Percentiles rank a stretch among this genome's conserved stretches.
These are phyloP conservation scores for Terfezia boudieri DNA, from an alignment of 495 filamentous ascomycete species.

Conservation along the genomic window DNA sequence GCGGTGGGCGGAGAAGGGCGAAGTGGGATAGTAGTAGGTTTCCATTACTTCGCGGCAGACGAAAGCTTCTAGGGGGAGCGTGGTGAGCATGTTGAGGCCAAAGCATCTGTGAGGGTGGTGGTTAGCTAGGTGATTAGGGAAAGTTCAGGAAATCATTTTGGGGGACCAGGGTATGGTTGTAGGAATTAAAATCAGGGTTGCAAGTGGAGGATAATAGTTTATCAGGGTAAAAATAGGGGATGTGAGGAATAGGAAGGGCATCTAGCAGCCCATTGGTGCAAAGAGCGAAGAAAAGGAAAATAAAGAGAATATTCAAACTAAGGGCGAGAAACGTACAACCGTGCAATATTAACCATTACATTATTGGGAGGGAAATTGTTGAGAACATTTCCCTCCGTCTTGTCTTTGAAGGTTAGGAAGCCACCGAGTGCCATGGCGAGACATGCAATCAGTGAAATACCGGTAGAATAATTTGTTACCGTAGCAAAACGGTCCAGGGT, in stretches of 20 bases:
- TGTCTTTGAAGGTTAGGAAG: conserved; percentile 79
- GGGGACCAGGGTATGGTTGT: no score
- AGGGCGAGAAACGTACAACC: conserved; percentile 32
- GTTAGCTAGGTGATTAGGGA: background rate
- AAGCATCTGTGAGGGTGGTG: conserved; percentile 36
- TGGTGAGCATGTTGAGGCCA: conserved; percentile 95
- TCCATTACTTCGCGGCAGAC: conserved; percentile 94
- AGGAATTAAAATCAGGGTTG: no score
- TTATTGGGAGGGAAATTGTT: conserved; percentile 91
- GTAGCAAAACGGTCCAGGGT: conserved; percentile 80
- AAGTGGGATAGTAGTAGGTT: conserved; percentile 67
- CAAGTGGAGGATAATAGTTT: no score
- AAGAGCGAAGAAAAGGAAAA: no score
- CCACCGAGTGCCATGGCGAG: conserved; percentile 70
- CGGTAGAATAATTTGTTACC: conserved; percentile 83
- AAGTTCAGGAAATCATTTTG: conserved; percentile 3
- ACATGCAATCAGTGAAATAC: conserved; percentile 71
- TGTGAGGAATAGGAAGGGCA: no score
- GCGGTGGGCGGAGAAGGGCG: conserved; percentile 58
- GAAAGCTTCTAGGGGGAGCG: conserved; percentile 84
- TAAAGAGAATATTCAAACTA: no score
- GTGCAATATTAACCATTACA: conserved; percentile 76
- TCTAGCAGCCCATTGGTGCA: no score
- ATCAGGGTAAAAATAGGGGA: no score
- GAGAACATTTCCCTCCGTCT: conserved; percentile 81